phyloP scores from a whole-genome alignment of 306 rosid species.

The Cucurbita argyrosperma region DNA sequence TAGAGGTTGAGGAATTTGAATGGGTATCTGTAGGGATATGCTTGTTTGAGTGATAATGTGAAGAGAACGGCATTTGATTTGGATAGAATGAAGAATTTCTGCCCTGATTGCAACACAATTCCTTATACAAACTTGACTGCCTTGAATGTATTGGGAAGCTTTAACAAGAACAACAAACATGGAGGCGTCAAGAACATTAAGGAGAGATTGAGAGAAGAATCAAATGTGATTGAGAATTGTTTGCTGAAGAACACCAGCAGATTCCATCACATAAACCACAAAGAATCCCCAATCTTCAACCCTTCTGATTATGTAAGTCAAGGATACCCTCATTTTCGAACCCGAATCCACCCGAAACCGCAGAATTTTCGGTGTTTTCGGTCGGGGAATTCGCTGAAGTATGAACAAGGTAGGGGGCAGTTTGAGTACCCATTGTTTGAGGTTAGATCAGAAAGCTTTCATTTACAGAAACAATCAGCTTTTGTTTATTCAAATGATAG shows the following conservation, averaged over 20 bases:
- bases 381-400: constrained; percentile 18
- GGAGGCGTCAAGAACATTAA: constrained; percentile 36
- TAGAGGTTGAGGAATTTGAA: neutral
- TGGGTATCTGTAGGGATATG: constrained; percentile 41
- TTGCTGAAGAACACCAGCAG: neutral
- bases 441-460: constrained; percentile 28
- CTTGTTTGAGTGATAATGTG: constrained; percentile 42
- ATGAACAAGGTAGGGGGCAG: constrained; percentile 18
- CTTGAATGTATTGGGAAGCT: constrained; percentile 23
- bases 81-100: constrained; percentile 41
- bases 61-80: constrained; percentile 54
- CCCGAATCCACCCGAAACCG: constrained; percentile 20
- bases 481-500: constrained; percentile 13
- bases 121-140: constrained; percentile 23
- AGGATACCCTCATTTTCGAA: constrained; percentile 60
- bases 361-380: constrained; percentile 31
- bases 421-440: constrained; percentile 49
- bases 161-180: constrained; percentile 10
- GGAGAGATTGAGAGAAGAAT: constrained; percentile 64
- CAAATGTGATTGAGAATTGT: constrained; percentile 61
- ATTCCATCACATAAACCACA: constrained; percentile 15
- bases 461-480: constrained; percentile 36
- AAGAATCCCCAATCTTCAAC: constrained; percentile 64
- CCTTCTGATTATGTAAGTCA: constrained; percentile 48
- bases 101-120: constrained; percentile 62